These are phyloP conservation scores for Kwoniella heveanensis DNA, from an alignment of 768 basidiomycete species.

Conservation along the genomic window DNA sequence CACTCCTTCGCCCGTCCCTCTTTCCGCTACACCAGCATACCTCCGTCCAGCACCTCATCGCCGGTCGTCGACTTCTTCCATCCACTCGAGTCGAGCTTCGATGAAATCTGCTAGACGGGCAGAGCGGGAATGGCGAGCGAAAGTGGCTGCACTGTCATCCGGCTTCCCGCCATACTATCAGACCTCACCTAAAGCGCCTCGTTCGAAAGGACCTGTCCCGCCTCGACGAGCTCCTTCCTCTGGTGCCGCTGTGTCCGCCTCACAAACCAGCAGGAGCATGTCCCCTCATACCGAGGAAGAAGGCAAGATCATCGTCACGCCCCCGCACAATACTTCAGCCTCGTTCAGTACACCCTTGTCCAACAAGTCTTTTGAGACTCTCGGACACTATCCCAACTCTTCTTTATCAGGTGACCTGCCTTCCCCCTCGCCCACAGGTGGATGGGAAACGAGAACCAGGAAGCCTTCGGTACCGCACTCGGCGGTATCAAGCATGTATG, in stretches of 20 bases:
- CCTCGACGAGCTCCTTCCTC: slow-evolving; percentile 19
- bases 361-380: slow-evolving; percentile 23
- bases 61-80: slow-evolving; percentile 6
- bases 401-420: neutral
- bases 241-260: neutral
- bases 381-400: slow-evolving; percentile 23
- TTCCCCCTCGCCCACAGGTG: neutral
- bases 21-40: slow-evolving; percentile 11
- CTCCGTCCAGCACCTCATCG: slow-evolving; percentile 6
- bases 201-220: slow-evolving; percentile 25
- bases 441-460: neutral
- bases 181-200: neutral
- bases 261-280: slow-evolving; percentile 9
- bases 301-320: slow-evolving; percentile 13
- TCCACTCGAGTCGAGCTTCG: slow-evolving; percentile 13
- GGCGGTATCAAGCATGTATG: slow-evolving; percentile 16
- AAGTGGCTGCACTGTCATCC: slow-evolving; percentile 34
- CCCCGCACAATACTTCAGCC: slow-evolving; percentile 1
- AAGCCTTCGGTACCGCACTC: slow-evolving; percentile 31
- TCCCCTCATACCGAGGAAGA: slow-evolving; percentile 13
- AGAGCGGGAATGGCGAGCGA: slow-evolving; percentile 44
- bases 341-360: slow-evolving; percentile 8
- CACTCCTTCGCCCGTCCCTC: slow-evolving; percentile 8
- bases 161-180: neutral
- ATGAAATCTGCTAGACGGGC: slow-evolving; percentile 32